A percentile compares a stretch with the other conserved stretches of the same genome.
Conservation (phyloP, 495 filamentous ascomycete species). For the Daldinia childiae region DNA sequence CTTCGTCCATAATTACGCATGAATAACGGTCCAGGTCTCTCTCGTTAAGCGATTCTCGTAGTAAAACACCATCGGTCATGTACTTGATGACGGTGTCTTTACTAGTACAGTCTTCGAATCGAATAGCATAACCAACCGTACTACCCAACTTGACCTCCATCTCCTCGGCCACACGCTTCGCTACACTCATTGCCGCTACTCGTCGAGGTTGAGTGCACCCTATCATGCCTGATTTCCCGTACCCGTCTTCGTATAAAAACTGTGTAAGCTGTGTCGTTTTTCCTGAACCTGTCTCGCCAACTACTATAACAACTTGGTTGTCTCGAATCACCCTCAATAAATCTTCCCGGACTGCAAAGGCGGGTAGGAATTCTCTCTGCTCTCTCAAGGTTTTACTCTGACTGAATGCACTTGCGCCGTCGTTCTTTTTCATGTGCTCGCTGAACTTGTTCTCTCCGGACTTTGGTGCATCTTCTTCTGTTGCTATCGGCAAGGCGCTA, state of each 20-base stretch:
- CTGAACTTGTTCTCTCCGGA: constrained; percentile 78
- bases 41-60: constrained; percentile 92
- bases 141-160: constrained; percentile 96
- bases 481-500: constrained; percentile 78
- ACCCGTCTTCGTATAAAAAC: constrained; percentile 94
- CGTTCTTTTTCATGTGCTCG: constrained; percentile 86
- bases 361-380: constrained; percentile 92
- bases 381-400: constrained; percentile 90
- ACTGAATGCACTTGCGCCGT: constrained; percentile 91
- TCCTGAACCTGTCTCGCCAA: constrained; percentile 95
- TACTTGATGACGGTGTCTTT: constrained; percentile 97
- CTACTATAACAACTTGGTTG: constrained; percentile 96
- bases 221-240: constrained; percentile 85
- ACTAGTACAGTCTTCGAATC: constrained; percentile 98
- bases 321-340: constrained; percentile 93
- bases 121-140: constrained; percentile 94
- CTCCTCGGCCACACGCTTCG: constrained; percentile 97
- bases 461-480: constrained; percentile 69
- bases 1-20: constrained; percentile 99
- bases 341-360: constrained; percentile 97
- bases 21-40: constrained; percentile 95
- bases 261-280: constrained; percentile 98
- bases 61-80: constrained; percentile 97
- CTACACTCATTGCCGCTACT: constrained; percentile 98
- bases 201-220: constrained; percentile 94